phyloP scores from a whole-genome alignment of 768 basidiomycete species.

The Melanogaster broomeanus region DNA sequence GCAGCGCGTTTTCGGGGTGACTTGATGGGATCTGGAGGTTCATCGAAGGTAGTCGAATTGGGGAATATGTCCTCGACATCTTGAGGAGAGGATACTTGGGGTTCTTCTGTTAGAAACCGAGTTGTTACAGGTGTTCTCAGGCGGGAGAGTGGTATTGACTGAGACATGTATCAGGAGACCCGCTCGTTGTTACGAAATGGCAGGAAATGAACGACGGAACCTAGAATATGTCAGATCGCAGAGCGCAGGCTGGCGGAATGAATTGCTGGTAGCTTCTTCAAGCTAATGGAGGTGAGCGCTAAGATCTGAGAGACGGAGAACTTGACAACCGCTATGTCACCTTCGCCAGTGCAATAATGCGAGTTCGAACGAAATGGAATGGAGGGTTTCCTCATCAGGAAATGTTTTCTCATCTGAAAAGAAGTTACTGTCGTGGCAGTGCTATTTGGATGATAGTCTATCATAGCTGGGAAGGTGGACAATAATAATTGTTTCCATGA shows the following conservation, averaged over 20 bases:
- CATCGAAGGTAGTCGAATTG: constrained; percentile 36
- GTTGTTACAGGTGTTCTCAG: constrained; percentile 28
- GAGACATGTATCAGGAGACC: constrained; percentile 24
- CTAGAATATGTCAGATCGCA: not conserved
- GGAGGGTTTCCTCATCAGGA: constrained; percentile 1
- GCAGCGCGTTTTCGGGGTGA: constrained; percentile 63
- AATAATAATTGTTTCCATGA: too few species aligned
- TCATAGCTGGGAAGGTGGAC: too few species aligned
- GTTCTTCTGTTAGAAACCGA: constrained; percentile 48
- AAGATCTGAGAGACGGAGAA: too few species aligned
- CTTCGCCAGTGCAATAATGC: too few species aligned
- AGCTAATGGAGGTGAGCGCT: not conserved
- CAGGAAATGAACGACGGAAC: not conserved
- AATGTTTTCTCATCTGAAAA: not conserved
- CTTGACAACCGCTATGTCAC: not conserved
- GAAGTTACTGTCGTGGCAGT: too few species aligned
- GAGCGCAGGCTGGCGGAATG: too few species aligned
- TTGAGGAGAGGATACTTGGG: constrained; percentile 30
- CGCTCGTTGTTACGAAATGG: not conserved
- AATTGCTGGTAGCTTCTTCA: too few species aligned
- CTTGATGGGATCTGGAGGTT: constrained; percentile 25
- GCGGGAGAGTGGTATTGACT: constrained; percentile 30
- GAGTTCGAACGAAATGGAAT: not conserved
- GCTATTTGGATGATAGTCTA: too few species aligned
- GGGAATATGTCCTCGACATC: constrained; percentile 43